Percentiles rank a stretch among this genome's conserved stretches.
Evolutionary conservation across 2,329 filamentous ascomycete genomes (phyloP).

Genomic region (Trichoderma sp.): DNA sequence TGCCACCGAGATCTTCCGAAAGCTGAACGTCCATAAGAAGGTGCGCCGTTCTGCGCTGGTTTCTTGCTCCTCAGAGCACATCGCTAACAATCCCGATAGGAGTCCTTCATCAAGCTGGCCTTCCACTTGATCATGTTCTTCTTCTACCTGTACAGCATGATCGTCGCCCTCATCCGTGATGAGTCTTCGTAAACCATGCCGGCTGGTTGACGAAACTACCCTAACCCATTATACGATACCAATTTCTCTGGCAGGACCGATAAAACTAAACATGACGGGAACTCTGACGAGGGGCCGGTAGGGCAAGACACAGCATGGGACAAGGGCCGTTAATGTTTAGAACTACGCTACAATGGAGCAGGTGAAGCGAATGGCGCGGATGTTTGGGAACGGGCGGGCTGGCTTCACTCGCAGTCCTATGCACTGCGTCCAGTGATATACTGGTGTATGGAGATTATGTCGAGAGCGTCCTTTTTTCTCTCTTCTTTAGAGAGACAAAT

Average conservation of each 20-base stretch:
- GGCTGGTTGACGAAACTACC: not conserved
- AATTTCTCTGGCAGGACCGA: constrained; percentile 20
- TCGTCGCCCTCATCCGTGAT: constrained; percentile 93
- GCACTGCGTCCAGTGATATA: constrained; percentile 31
- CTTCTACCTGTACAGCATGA: constrained; percentile 99
- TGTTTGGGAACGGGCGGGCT: constrained; percentile 26
- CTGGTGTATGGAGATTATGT: constrained; percentile 31
- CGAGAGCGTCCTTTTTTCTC: constrained; percentile 22
- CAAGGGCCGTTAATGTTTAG: constrained; percentile 11
- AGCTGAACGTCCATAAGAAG: constrained; percentile 99
- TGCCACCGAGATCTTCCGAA: constrained; percentile 98
- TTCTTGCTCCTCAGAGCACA: not conserved
- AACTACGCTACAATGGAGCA: constrained; percentile 25
- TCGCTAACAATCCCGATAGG: constrained; percentile 51
- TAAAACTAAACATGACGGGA: constrained; percentile 10
- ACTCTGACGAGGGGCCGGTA: constrained; percentile 9
- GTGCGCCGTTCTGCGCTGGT: constrained; percentile 43
- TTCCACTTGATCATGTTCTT: constrained; percentile 99
- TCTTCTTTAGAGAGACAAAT: not conserved
- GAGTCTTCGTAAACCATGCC: constrained; percentile 70
- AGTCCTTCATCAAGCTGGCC: constrained; percentile 98
- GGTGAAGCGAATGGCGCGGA: constrained; percentile 29
- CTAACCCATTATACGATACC: constrained; percentile 21
- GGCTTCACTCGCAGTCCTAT: constrained; percentile 32
- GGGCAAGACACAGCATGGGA: constrained; percentile 9